Percentiles rank a stretch among this genome's conserved stretches.
These are phyloP conservation scores for Angophora floribunda DNA, from an alignment of 345 rosid genomes.

Conservation along the genomic window DNA sequence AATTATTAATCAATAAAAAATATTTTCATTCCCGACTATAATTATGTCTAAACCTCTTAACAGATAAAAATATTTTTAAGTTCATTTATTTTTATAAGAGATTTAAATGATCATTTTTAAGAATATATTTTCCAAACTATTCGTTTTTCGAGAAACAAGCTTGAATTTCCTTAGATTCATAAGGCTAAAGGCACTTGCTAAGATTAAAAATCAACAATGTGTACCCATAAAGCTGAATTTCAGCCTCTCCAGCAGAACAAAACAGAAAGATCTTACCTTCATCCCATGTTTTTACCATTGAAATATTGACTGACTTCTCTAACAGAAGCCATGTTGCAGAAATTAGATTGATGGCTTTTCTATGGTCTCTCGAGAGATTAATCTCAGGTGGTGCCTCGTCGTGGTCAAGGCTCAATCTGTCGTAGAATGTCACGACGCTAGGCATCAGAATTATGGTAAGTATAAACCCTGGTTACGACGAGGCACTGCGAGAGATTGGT, in stretches of 20 bases:
- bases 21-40: no score
- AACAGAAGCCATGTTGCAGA: background rate
- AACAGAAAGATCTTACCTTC: background rate
- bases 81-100: no score
- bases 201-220: background rate
- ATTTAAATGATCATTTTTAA: no score
- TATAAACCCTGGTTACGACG: background rate
- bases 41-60: no score
- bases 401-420: background rate
- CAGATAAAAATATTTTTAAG: no score
- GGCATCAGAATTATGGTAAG: background rate
- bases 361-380: background rate
- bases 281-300: background rate
- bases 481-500: background rate
- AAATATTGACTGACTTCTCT: background rate
- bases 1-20: no score
- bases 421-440: background rate
- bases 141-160: no score
- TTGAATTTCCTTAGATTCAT: background rate
- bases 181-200: background rate
- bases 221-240: background rate
- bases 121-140: no score
- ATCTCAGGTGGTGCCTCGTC: background rate
- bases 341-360: background rate
- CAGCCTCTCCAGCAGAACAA: background rate